Conservation (phyloP, 306 rosid species). For the Dalbergia cultrata region DNA sequence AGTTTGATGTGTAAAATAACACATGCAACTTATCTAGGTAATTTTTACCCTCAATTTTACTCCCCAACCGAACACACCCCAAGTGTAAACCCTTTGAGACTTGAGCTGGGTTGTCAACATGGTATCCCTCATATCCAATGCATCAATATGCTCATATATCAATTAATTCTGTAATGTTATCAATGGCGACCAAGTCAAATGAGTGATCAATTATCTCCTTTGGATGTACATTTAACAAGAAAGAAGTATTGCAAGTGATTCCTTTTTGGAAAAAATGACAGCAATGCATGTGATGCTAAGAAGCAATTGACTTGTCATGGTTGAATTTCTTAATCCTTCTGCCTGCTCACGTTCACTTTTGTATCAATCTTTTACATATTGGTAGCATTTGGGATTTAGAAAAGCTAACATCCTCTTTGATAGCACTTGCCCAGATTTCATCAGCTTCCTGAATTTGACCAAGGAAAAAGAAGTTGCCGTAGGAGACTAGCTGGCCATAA, state of each 20-base stretch:
- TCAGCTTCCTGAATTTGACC: conserved; percentile 94
- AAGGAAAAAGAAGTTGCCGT: conserved; percentile 95
- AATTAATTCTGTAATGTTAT: not conserved
- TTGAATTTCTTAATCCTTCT: not conserved
- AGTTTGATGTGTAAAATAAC: too few relatives aligned
- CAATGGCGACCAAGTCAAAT: not conserved
- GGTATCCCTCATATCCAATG: not conserved
- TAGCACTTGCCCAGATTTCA: conserved; percentile 75
- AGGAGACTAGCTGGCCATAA: conserved; percentile 95
- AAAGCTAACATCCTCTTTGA: conserved; percentile 48
- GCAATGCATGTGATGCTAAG: not conserved
- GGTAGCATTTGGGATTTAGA: not conserved
- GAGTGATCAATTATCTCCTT: not conserved
- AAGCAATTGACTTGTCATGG: not conserved
- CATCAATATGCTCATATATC: not conserved
- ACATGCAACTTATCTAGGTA: too few relatives aligned
- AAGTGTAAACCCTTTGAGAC: not conserved
- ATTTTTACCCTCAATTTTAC: too few relatives aligned
- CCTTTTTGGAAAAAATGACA: not conserved
- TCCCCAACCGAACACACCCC: too few relatives aligned
- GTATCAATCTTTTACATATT: not conserved
- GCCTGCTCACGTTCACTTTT: not conserved
- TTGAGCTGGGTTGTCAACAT: not conserved
- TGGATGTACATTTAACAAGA: not conserved
- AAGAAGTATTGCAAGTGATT: not conserved